These are phyloP conservation scores for Calycina marina DNA, from an alignment of 2,329 filamentous ascomycete species.

Conservation along the genomic window DNA sequence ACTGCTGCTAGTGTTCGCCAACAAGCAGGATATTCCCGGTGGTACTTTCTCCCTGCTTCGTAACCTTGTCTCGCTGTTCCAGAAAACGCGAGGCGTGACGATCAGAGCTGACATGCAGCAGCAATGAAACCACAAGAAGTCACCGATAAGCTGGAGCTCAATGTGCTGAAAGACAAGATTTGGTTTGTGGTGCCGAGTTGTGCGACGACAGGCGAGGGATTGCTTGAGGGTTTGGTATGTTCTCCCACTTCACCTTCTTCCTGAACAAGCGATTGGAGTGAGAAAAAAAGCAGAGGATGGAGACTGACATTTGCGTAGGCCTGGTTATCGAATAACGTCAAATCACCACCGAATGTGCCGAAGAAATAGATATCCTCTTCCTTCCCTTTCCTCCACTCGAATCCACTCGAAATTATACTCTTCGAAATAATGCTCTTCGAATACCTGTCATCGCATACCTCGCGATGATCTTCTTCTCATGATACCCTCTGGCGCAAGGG, in stretches of 20 bases:
- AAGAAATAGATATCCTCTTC: constrained; percentile 3
- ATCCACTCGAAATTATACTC: background rate
- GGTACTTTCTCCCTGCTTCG: constrained; percentile 32
- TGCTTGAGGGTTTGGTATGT: constrained; percentile 61
- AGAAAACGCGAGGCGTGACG: too few relatives aligned
- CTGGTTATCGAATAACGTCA: constrained; percentile 77
- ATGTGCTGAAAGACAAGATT: constrained; percentile 66
- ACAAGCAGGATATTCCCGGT: constrained; percentile 91
- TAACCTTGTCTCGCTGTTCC: background rate
- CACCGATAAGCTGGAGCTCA: constrained; percentile 61
- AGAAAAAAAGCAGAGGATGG: too few relatives aligned
- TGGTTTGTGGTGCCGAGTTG: constrained; percentile 78
- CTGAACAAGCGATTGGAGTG: too few relatives aligned
- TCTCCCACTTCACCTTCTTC: background rate
- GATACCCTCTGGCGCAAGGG: constrained; percentile 1
- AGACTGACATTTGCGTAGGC: too few relatives aligned
- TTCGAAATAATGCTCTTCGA: too few relatives aligned
- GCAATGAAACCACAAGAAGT: constrained; percentile 71
- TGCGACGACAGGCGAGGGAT: constrained; percentile 66
- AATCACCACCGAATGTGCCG: constrained; percentile 33
- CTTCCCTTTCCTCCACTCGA: background rate
- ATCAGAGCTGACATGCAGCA: constrained; percentile 24
- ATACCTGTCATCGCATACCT: too few relatives aligned
- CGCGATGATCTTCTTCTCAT: too few relatives aligned
- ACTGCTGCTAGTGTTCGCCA: constrained; percentile 87